These are phyloP conservation scores for Umbelopsis vinacea DNA, from an alignment of 192 early-diverging fungal species.

Conservation along the genomic window DNA sequence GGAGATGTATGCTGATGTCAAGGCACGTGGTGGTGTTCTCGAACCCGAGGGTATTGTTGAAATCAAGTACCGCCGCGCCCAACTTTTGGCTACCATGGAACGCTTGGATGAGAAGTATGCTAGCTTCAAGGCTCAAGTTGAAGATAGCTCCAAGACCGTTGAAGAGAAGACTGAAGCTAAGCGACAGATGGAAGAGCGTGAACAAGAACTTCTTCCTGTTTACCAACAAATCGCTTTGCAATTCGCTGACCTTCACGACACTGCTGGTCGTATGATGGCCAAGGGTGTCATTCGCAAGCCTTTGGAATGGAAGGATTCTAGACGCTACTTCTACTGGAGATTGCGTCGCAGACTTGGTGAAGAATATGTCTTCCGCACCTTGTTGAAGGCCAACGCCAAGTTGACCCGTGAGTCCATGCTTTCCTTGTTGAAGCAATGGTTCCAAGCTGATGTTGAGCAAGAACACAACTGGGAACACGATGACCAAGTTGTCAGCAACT, in stretches of 20 bases:
- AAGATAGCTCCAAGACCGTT: slow-evolving; percentile 52
- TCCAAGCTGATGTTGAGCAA: slow-evolving; percentile 52
- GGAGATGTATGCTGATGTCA: slow-evolving; percentile 98
- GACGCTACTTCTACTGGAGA: slow-evolving; percentile 94
- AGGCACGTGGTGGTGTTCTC: slow-evolving; percentile 91
- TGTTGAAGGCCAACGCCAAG: slow-evolving; percentile 50
- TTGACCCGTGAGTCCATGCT: slow-evolving; percentile 59
- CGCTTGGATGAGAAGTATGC: slow-evolving; percentile 84
- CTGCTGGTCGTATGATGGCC: slow-evolving; percentile 91
- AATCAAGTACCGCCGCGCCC: slow-evolving; percentile 97
- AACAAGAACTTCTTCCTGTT: slow-evolving; percentile 85
- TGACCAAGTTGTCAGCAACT: slow-evolving; percentile 59
- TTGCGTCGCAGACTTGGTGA: slow-evolving; percentile 83
- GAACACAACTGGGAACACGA: slow-evolving; percentile 58
- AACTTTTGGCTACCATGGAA: slow-evolving; percentile 92
- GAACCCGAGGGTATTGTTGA: slow-evolving; percentile 98
- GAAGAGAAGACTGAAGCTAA: slow-evolving; percentile 73
- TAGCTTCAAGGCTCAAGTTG: slow-evolving; percentile 67
- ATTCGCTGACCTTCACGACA: slow-evolving; percentile 98
- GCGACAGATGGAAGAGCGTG: slow-evolving; percentile 75
- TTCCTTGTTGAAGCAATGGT: slow-evolving; percentile 66
- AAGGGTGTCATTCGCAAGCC: slow-evolving; percentile 87
- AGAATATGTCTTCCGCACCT: slow-evolving; percentile 69
- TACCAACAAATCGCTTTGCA: slow-evolving; percentile 94
- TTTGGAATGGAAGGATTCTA: slow-evolving; percentile 79